These are phyloP conservation scores for Cladosporium sp. DNA, from an alignment of 2,329 filamentous ascomycete genomes.

Conservation along the genomic window DNA sequence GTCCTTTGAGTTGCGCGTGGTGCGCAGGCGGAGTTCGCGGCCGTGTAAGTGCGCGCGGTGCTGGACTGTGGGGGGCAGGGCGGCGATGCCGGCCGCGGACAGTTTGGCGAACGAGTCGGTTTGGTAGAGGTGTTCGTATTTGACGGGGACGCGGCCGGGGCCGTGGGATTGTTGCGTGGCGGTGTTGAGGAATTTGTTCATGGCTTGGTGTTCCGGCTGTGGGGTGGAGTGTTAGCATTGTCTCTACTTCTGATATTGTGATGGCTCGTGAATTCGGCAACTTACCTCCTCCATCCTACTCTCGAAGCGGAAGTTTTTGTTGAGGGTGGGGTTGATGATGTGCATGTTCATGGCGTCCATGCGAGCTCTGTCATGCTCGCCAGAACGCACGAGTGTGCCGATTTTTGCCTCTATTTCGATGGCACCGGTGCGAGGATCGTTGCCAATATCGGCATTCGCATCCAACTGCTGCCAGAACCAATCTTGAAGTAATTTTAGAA, in stretches of 20 bases:
- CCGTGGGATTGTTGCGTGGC: slow-evolving; percentile 42
- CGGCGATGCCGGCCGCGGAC: slow-evolving; percentile 53
- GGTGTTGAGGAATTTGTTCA: slow-evolving; percentile 82
- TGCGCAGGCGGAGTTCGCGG: slow-evolving; percentile 62
- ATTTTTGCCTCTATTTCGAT: slow-evolving; percentile 95
- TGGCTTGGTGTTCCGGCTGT: slow-evolving; percentile 73
- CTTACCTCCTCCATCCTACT: slow-evolving; percentile 88
- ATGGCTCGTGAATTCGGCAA: slow-evolving; percentile 13
- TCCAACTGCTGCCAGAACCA: slow-evolving; percentile 25
- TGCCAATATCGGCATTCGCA: slow-evolving; percentile 48
- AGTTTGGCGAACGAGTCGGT: slow-evolving; percentile 81
- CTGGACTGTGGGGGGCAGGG: slow-evolving; percentile 50
- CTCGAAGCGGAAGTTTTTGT: slow-evolving; percentile 60
- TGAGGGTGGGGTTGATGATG: slow-evolving; percentile 57
- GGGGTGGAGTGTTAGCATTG: not conserved
- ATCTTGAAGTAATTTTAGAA: slow-evolving; percentile 24
- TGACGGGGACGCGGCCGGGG: slow-evolving; percentile 57
- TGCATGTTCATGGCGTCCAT: slow-evolving; percentile 68
- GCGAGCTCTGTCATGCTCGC: slow-evolving; percentile 64
- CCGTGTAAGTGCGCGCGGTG: slow-evolving; percentile 40
- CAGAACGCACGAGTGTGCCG: slow-evolving; percentile 72
- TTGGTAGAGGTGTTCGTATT: slow-evolving; percentile 79
- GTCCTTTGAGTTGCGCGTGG: slow-evolving; percentile 60
- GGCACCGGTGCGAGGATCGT: slow-evolving; percentile 60
- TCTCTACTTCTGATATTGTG: not conserved